Percentiles rank a stretch among this genome's conserved stretches.
Evolutionary conservation across 1,284 basidiomycete species (phyloP).

Genomic region (Ganoderma leucocontextum): DNA sequence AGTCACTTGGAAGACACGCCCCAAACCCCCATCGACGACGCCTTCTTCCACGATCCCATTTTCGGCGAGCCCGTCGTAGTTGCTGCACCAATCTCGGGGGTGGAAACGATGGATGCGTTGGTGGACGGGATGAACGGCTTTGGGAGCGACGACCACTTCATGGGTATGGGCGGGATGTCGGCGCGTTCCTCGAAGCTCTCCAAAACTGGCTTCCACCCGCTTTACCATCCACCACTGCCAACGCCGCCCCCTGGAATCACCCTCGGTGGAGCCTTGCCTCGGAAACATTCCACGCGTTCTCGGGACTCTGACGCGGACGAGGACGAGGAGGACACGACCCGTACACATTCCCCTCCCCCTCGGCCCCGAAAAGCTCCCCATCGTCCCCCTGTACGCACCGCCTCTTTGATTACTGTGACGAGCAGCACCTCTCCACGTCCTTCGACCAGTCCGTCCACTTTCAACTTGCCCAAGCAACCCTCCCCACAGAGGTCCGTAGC

Average conservation of each 20-base stretch:
- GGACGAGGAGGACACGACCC: constrained; percentile 37
- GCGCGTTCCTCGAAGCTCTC: constrained; percentile 57
- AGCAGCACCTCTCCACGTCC: constrained; percentile 20
- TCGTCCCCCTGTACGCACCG: constrained; percentile 22
- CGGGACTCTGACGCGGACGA: constrained; percentile 59
- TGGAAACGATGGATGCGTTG: constrained; percentile 85
- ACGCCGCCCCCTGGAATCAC: constrained; percentile 82
- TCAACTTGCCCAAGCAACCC: not conserved
- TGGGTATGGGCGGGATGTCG: constrained; percentile 49
- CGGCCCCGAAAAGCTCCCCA: constrained; percentile 23
- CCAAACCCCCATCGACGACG: constrained; percentile 68
- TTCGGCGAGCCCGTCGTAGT: constrained; percentile 73
- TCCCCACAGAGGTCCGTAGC: constrained; percentile 49
- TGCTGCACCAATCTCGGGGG: constrained; percentile 76
- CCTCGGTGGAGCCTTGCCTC: constrained; percentile 67
- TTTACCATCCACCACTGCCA: constrained; percentile 82
- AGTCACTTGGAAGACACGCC: constrained; percentile 71
- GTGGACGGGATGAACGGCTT: constrained; percentile 83
- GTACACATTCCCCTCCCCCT: constrained; percentile 26
- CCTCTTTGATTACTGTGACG: constrained; percentile 20
- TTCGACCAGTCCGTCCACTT: constrained; percentile 16
- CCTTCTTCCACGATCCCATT: constrained; percentile 52
- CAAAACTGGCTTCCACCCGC: constrained; percentile 49
- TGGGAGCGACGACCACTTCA: constrained; percentile 57
- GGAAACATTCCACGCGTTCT: constrained; percentile 46